Percentiles rank a stretch among this genome's conserved stretches.
phyloP scores from a whole-genome alignment of 805 yeast genomes.

The Myxozyma mucilagina region DNA sequence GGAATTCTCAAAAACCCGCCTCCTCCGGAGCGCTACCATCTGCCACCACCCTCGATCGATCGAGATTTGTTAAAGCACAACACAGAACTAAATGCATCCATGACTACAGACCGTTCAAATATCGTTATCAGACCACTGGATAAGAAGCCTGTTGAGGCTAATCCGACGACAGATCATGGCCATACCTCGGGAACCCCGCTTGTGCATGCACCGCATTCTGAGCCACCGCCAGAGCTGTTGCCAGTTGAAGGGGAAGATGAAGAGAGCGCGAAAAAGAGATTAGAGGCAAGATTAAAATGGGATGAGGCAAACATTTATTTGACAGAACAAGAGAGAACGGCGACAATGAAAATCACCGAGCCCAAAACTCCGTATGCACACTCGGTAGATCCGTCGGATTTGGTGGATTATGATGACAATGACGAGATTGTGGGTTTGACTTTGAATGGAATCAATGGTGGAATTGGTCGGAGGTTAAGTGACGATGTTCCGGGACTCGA shows the following conservation, averaged over 20 bases:
- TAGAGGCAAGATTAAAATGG: slow-evolving; percentile 52
- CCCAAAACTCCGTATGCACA: slow-evolving; percentile 96
- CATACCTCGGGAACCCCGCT: slow-evolving; percentile 11
- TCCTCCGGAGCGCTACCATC: slow-evolving; percentile 16
- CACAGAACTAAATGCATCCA: slow-evolving; percentile 21
- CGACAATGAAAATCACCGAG: slow-evolving; percentile 85
- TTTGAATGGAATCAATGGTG: slow-evolving; percentile 42
- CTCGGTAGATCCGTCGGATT: slow-evolving; percentile 73
- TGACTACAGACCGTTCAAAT: slow-evolving; percentile 16
- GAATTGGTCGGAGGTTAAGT: slow-evolving; percentile 25
- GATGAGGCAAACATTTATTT: slow-evolving; percentile 73
- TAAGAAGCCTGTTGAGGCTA: not conserved
- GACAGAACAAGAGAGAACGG: slow-evolving; percentile 70
- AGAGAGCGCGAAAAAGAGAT: not conserved
- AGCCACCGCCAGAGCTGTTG: not conserved
- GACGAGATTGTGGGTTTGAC: slow-evolving; percentile 51
- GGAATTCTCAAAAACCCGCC: slow-evolving; percentile 30
- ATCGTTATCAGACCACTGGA: slow-evolving; percentile 12
- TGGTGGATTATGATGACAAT: slow-evolving; percentile 71
- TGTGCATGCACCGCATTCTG: slow-evolving; percentile 7
- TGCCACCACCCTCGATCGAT: slow-evolving; percentile 23
- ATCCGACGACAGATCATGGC: slow-evolving; percentile 12
- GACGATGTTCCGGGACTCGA: slow-evolving; percentile 35
- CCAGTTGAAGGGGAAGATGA: not conserved
- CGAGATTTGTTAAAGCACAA: slow-evolving; percentile 19